A percentile compares a stretch with the other conserved stretches of the same genome.
These are phyloP conservation scores for Cytospora schulzeri DNA, from an alignment of 2,329 filamentous ascomycete species.

Conservation along the genomic window DNA sequence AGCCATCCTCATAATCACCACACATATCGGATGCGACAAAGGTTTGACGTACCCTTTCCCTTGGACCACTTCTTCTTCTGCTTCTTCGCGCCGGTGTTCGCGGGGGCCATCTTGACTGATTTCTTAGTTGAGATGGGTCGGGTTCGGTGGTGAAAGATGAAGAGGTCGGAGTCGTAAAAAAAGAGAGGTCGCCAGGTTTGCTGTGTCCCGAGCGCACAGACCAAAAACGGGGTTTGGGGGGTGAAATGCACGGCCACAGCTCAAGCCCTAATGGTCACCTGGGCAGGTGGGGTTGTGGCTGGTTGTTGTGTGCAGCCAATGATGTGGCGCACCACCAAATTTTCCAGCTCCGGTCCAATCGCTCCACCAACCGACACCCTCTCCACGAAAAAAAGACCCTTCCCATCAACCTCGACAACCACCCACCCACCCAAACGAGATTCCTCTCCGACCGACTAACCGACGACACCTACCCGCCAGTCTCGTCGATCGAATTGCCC, in stretches of 20 bases:
- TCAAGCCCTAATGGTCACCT: background rate
- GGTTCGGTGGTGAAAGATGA: conserved; percentile 28
- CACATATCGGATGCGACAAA: conserved; percentile 5
- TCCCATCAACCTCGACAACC: conserved; percentile 23
- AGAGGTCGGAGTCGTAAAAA: conserved; percentile 11
- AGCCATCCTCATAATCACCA: conserved; percentile 12
- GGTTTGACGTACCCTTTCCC: conserved; percentile 64
- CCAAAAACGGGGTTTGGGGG: background rate
- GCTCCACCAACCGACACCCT: conserved; percentile 11
- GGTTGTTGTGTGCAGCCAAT: background rate
- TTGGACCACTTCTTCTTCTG: conserved; percentile 79
- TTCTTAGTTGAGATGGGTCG: conserved; percentile 33
- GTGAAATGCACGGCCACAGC: background rate
- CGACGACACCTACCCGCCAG: conserved; percentile 23
- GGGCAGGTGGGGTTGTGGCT: background rate
- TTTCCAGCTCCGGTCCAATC: conserved; percentile 15
- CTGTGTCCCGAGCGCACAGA: conserved; percentile 1
- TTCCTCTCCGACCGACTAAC: conserved; percentile 9
- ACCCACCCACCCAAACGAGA: conserved; percentile 21
- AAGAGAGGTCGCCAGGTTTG: conserved; percentile 14
- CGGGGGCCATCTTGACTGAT: conserved; percentile 51
- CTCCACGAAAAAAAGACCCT: conserved; percentile 25
- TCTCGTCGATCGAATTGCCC: conserved; percentile 38
- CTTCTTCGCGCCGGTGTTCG: conserved; percentile 70
- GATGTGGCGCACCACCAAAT: conserved; percentile 4